These are phyloP conservation scores for Phellopilus nigrolimitatus DNA, from an alignment of 1,284 basidiomycete genomes.

Conservation along the genomic window DNA sequence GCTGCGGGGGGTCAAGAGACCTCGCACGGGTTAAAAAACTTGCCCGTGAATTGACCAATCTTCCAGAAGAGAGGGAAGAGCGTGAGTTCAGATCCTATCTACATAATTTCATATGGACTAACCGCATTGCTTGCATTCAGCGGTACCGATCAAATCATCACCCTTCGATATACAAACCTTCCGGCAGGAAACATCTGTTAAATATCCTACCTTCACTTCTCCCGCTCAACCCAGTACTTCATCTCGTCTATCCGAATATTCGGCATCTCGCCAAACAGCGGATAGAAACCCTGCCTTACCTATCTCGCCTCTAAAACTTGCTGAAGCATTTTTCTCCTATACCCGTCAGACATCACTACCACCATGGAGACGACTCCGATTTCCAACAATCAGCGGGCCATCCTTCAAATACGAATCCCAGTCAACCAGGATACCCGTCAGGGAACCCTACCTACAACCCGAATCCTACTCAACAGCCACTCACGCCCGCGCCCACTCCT, in stretches of 20 bases:
- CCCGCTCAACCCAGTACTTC: conserved; percentile 38
- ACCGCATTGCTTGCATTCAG: conserved; percentile 20
- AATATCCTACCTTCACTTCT: conserved; percentile 88
- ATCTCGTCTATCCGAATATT: conserved; percentile 38
- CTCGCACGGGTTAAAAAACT: conserved; percentile 80
- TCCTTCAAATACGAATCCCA: conserved; percentile 23
- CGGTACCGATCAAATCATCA: conserved; percentile 71
- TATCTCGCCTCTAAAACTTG: conserved; percentile 46
- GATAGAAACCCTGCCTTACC: neutral
- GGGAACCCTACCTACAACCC: conserved; percentile 43
- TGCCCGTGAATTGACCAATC: conserved; percentile 76
- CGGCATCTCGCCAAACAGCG: conserved; percentile 32
- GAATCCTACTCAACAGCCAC: conserved; percentile 58
- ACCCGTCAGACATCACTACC: conserved; percentile 88
- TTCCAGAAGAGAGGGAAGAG: conserved; percentile 61
- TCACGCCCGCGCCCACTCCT: conserved; percentile 87
- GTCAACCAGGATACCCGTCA: conserved; percentile 41
- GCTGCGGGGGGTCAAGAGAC: conserved; percentile 90
- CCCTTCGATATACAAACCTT: conserved; percentile 87
- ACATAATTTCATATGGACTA: conserved; percentile 7
- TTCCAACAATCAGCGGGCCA: conserved; percentile 33
- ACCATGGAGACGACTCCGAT: conserved; percentile 66
- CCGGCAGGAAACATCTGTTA: conserved; percentile 83
- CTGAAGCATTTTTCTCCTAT: conserved; percentile 89
- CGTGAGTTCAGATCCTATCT: conserved; percentile 34